Conservation (phyloP, 495 filamentous ascomycete species). For the Cryomyces antarcticus region DNA sequence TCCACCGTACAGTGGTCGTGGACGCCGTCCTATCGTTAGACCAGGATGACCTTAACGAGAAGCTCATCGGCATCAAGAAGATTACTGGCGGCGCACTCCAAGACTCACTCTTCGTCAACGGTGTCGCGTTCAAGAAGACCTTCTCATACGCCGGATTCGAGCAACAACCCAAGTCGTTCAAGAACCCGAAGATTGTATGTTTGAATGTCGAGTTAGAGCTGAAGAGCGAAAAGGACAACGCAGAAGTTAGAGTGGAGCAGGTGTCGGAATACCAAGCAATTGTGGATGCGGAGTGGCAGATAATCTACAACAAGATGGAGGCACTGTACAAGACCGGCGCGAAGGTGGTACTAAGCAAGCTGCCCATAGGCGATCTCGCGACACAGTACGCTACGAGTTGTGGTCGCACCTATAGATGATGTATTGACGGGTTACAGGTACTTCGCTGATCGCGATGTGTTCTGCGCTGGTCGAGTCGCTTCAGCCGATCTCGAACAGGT, state of each 20-base stretch:
- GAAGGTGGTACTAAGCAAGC: slow-evolving; percentile 89
- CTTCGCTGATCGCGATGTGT: slow-evolving; percentile 95
- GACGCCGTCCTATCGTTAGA: slow-evolving; percentile 93
- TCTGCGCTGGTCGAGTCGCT: slow-evolving; percentile 88
- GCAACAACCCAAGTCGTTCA: slow-evolving; percentile 92
- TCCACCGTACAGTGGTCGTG: slow-evolving; percentile 50
- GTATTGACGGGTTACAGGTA: slow-evolving; percentile 7
- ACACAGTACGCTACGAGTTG: slow-evolving; percentile 39
- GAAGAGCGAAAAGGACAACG: slow-evolving; percentile 98
- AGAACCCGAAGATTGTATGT: slow-evolving; percentile 83
- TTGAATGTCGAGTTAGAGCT: slow-evolving; percentile 94
- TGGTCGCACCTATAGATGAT: too few relatives aligned
- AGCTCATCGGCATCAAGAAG: slow-evolving; percentile 94
- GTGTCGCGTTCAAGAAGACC: slow-evolving; percentile 98
- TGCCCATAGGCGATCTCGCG: slow-evolving; percentile 92
- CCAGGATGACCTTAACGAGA: slow-evolving; percentile 93
- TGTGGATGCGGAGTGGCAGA: slow-evolving; percentile 98
- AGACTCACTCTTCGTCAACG: slow-evolving; percentile 92
- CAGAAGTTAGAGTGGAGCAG: slow-evolving; percentile 92
- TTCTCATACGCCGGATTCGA: slow-evolving; percentile 98
- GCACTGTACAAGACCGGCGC: slow-evolving; percentile 80
- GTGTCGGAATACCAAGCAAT: slow-evolving; percentile 99
- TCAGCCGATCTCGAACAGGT: slow-evolving; percentile 92
- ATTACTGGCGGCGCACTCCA: slow-evolving; percentile 91
- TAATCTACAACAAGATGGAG: slow-evolving; percentile 98